Percentiles rank a stretch among this genome's conserved stretches.
Conservation (phyloP, 208 protist genomes). For the Leishmania arabica region DNA sequence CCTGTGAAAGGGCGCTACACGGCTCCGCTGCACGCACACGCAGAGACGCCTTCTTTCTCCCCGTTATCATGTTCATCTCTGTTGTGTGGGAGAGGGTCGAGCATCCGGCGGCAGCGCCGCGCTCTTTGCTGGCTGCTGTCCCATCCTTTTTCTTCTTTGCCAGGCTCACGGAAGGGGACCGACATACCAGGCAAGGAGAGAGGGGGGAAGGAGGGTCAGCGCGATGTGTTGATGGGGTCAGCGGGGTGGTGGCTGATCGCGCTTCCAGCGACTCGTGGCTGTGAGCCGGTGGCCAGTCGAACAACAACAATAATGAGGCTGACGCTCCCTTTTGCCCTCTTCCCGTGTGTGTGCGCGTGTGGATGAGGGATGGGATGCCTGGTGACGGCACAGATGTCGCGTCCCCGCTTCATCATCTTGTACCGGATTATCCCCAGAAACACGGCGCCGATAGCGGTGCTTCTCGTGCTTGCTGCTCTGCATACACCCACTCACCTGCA, state of each 20-base stretch:
- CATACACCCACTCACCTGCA: background rate
- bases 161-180: background rate
- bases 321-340: background rate
- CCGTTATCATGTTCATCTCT: background rate
- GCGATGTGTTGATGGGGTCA: background rate
- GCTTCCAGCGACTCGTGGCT: background rate
- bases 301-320: background rate
- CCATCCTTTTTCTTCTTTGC: background rate
- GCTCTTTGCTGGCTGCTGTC: background rate
- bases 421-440: no score
- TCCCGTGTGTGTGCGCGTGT: background rate
- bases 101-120: background rate
- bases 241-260: background rate
- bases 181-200: background rate
- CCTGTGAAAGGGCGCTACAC: conserved; percentile 33
- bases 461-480: background rate
- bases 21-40: background rate
- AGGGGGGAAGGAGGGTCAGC: background rate
- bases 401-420: background rate
- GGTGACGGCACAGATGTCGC: background rate
- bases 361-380: background rate
- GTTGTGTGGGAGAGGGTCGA: background rate
- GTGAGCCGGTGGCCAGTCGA: background rate
- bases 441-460: background rate
- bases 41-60: background rate